Percentiles rank a stretch among this genome's conserved stretches.
Evolutionary conservation across 75 land plant species (phyloP).

Genomic region (Picea glauca): DNA sequence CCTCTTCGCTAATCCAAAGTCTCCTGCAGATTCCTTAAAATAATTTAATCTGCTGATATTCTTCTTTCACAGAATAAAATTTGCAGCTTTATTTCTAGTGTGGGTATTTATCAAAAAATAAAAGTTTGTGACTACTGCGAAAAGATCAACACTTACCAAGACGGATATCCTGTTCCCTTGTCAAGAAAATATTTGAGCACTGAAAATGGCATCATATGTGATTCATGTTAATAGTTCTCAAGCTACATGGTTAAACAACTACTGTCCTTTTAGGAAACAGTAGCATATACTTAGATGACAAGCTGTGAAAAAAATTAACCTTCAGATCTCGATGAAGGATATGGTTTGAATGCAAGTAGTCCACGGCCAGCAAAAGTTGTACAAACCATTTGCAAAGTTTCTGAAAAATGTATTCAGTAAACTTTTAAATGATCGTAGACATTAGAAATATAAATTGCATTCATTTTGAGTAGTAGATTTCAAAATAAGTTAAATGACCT

Average conservation of each 20-base stretch:
- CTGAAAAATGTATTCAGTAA: slow-evolving; percentile 21
- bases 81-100: slow-evolving; percentile 29
- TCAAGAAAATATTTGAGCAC: slow-evolving; percentile 92
- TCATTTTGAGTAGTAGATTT: not conserved
- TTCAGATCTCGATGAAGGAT: slow-evolving; percentile 89
- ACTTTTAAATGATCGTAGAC: not conserved
- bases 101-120: not conserved
- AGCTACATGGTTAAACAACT: not conserved
- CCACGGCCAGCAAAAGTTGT: slow-evolving; percentile 73
- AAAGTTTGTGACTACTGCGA: not conserved
- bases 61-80: not conserved
- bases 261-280: not conserved
- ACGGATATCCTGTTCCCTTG: slow-evolving; percentile 74
- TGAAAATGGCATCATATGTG: slow-evolving; percentile 19
- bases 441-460: not conserved
- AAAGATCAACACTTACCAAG: slow-evolving; percentile 41
- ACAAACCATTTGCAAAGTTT: slow-evolving; percentile 62
- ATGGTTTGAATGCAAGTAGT: slow-evolving; percentile 77
- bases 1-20: slow-evolving; percentile 97
- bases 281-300: not conserved
- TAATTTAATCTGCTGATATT: not conserved
- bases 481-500: not conserved
- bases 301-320: slow-evolving; percentile 23
- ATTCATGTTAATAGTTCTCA: not conserved
- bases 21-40: slow-evolving; percentile 53